Percentiles rank a stretch among this genome's conserved stretches.
These are phyloP conservation scores for Pichia sp. DNA, from an alignment of 1,139 yeast species.

Conservation along the genomic window DNA sequence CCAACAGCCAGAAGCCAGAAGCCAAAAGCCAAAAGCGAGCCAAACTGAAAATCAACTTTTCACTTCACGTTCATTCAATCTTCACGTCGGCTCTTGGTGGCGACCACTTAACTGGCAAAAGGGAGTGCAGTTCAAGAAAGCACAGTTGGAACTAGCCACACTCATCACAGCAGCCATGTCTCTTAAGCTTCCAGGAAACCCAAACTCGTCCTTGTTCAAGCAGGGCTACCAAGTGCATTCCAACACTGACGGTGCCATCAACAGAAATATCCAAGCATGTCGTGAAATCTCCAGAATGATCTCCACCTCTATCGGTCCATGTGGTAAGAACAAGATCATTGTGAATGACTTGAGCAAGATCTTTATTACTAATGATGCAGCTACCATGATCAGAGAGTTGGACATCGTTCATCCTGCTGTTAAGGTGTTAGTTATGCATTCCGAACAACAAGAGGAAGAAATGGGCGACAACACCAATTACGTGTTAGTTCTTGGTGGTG, in stretches of 20 bases:
- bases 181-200: conserved; percentile 85
- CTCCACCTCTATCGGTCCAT: conserved; percentile 93
- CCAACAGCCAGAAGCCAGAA: no score
- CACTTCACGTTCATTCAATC: no score
- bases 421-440: conserved; percentile 90
- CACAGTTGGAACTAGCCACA: no score
- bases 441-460: conserved; percentile 93
- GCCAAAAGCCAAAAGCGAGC: no score
- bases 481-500: conserved; percentile 83
- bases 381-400: conserved; percentile 87
- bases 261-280: conserved; percentile 88
- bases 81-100: no score
- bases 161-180: conserved; percentile 59
- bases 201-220: conserved; percentile 88
- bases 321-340: conserved; percentile 93
- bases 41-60: no score
- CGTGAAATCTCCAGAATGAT: conserved; percentile 90
- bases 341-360: conserved; percentile 79
- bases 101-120: no score
- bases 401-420: conserved; percentile 98
- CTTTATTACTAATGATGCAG: conserved; percentile 92
- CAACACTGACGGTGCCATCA: conserved; percentile 91
- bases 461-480: conserved; percentile 74
- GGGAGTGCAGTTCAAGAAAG: no score
- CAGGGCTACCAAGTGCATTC: conserved; percentile 91